Conservation (phyloP, 768 basidiomycete species). For the Gloeophyllum trabeum region DNA sequence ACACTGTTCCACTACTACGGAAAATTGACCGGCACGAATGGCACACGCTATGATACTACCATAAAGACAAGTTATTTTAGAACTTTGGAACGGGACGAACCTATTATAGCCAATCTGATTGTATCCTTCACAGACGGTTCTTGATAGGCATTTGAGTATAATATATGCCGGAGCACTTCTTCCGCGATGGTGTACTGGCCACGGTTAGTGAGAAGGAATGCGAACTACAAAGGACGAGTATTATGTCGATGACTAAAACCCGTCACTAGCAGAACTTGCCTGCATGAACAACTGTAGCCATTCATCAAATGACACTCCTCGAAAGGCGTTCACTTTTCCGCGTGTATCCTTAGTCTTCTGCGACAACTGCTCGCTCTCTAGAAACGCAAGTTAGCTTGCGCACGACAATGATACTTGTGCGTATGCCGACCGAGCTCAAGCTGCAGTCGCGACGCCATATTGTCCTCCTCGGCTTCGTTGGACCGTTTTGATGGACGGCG, state of each 20-base stretch:
- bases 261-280: slow-evolving; percentile 28
- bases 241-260: neutral
- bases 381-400: neutral
- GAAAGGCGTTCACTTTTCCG: slow-evolving; percentile 53
- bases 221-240: slow-evolving; percentile 37
- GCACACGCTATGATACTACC: slow-evolving; percentile 52
- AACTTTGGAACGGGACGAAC: slow-evolving; percentile 29
- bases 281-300: slow-evolving; percentile 85
- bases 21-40: slow-evolving; percentile 41
- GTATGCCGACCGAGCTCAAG: slow-evolving; percentile 50
- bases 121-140: slow-evolving; percentile 50
- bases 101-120: slow-evolving; percentile 65
- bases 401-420: neutral
- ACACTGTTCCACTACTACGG: slow-evolving; percentile 58
- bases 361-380: slow-evolving; percentile 47
- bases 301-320: slow-evolving; percentile 71
- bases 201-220: slow-evolving; percentile 54
- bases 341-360: slow-evolving; percentile 34
- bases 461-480: slow-evolving; percentile 52
- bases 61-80: neutral
- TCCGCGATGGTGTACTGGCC: slow-evolving; percentile 58
- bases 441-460: slow-evolving; percentile 68
- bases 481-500: slow-evolving; percentile 24
- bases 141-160: slow-evolving; percentile 65
- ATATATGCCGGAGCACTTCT: slow-evolving; percentile 67